These are phyloP conservation scores for Tylopilus sp. DNA, from an alignment of 768 basidiomycete species.

Conservation along the genomic window DNA sequence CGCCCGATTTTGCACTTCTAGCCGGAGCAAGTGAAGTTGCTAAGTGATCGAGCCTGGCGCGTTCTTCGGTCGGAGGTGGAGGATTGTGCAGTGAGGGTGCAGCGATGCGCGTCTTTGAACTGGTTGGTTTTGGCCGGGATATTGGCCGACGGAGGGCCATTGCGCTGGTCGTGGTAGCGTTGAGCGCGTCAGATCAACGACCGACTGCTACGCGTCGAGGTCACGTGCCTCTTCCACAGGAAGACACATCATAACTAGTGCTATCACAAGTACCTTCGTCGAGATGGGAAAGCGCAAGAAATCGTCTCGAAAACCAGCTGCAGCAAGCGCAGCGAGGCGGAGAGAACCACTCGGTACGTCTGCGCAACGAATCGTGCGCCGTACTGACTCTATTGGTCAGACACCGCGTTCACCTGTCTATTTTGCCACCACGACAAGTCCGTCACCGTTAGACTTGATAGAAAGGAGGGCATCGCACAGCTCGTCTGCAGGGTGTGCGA, in stretches of 20 bases:
- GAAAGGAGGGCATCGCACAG: conserved; percentile 80
- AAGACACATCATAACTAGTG: too few relatives aligned
- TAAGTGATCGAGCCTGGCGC: conserved; percentile 13
- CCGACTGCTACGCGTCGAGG: conserved; percentile 26
- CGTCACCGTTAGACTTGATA: conserved; percentile 78
- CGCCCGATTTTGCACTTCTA: conserved; percentile 26
- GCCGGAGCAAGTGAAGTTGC: conserved; percentile 24
- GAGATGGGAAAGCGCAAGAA: conserved; percentile 94
- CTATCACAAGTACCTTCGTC: too few relatives aligned
- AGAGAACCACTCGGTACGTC: conserved; percentile 68
- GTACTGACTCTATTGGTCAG: conserved; percentile 36
- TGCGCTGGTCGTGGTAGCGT: conserved; percentile 6
- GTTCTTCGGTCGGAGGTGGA: conserved; percentile 22
- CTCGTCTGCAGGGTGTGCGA: conserved; percentile 83
- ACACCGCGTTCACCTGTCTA: conserved; percentile 80
- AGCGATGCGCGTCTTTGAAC: conserved; percentile 46
- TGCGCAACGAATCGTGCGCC: not conserved
- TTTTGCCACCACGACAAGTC: conserved; percentile 92
- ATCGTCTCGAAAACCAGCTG: conserved; percentile 76
- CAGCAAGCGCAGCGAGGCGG: conserved; percentile 56
- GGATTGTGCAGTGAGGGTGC: conserved; percentile 34
- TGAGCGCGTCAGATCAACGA: conserved; percentile 31
- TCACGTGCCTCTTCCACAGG: conserved; percentile 37
- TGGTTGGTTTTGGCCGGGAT: conserved; percentile 37
- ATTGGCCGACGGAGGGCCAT: conserved; percentile 68